Evolutionary conservation across 2,329 filamentous ascomycete genomes (phyloP).

Genomic region (Lachnellula arida): DNA sequence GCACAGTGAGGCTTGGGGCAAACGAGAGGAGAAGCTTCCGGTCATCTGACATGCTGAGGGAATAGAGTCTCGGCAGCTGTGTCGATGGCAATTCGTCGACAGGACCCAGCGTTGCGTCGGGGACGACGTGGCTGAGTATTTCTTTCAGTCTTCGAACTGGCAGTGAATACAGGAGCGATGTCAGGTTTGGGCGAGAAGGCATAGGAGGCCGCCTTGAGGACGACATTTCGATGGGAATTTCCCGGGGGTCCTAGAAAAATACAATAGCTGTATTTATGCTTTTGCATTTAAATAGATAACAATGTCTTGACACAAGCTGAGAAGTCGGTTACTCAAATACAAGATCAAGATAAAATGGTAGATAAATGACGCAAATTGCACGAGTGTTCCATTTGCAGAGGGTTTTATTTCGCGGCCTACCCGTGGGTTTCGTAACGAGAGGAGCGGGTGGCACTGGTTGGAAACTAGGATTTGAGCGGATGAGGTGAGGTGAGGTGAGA

Average conservation of each 20-base stretch:
- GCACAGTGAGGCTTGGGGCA: conserved; percentile 25
- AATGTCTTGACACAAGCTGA: not conserved
- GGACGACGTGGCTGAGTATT: conserved; percentile 26
- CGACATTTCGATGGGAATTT: conserved; percentile 13
- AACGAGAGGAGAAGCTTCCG: conserved; percentile 27
- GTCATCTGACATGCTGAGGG: conserved; percentile 29
- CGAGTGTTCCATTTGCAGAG: not conserved
- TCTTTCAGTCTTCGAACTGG: conserved; percentile 29
- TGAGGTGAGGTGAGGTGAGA: no score
- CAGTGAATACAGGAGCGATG: conserved; percentile 29
- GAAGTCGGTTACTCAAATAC: not conserved
- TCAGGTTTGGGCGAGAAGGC: conserved; percentile 21
- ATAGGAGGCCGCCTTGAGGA: conserved; percentile 19
- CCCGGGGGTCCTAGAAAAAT: not conserved
- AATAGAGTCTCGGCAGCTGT: conserved; percentile 30
- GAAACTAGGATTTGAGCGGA: no score
- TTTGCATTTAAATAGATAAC: not conserved
- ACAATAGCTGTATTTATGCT: not conserved
- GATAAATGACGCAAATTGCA: not conserved
- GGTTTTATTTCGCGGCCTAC: not conserved
- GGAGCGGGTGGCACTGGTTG: not conserved
- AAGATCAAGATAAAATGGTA: not conserved
- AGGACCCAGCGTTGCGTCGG: conserved; percentile 23
- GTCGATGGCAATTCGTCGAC: conserved; percentile 30
- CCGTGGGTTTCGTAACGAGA: not conserved